Conservation (phyloP, 768 basidiomycete species). For the Amyloporia xantha region DNA sequence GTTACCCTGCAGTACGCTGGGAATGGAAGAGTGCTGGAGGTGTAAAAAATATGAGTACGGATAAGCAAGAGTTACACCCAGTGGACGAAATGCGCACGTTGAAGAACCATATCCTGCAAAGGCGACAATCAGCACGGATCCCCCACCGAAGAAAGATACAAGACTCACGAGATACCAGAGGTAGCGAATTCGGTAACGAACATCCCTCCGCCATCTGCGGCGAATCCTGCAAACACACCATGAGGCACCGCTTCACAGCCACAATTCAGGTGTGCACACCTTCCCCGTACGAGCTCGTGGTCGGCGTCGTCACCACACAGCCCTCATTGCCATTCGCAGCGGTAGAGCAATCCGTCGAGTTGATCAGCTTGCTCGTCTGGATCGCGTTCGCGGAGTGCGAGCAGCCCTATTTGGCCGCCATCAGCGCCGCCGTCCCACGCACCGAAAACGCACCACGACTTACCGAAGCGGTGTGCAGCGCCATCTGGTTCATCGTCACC, state of each 20-base stretch:
- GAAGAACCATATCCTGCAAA: slow-evolving; percentile 57
- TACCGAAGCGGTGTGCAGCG: slow-evolving; percentile 69
- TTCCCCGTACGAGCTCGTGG: slow-evolving; percentile 50
- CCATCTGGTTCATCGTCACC: slow-evolving; percentile 57
- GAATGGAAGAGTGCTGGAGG: slow-evolving; percentile 2
- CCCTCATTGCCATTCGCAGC: slow-evolving; percentile 51
- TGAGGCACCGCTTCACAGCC: neutral
- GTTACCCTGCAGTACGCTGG: slow-evolving; percentile 1
- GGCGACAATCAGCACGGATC: neutral
- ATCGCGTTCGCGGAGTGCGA: slow-evolving; percentile 37
- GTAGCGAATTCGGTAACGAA: slow-evolving; percentile 69
- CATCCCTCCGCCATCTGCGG: slow-evolving; percentile 60
- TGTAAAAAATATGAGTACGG: neutral
- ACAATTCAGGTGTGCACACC: neutral
- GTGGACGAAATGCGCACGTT: slow-evolving; percentile 35
- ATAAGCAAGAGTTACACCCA: too few species aligned
- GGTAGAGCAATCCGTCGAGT: slow-evolving; percentile 57
- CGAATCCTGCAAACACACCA: slow-evolving; percentile 38
- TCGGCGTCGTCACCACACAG: slow-evolving; percentile 53
- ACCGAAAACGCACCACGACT: neutral
- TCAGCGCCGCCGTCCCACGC: slow-evolving; percentile 35
- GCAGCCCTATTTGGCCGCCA: slow-evolving; percentile 49
- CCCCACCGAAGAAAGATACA: neutral
- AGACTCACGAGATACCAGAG: slow-evolving; percentile 54
- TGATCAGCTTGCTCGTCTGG: slow-evolving; percentile 45